A percentile compares a stretch with the other conserved stretches of the same genome.
phyloP scores from a whole-genome alignment of 169 alveolate species.

The Babesia bovis region DNA sequence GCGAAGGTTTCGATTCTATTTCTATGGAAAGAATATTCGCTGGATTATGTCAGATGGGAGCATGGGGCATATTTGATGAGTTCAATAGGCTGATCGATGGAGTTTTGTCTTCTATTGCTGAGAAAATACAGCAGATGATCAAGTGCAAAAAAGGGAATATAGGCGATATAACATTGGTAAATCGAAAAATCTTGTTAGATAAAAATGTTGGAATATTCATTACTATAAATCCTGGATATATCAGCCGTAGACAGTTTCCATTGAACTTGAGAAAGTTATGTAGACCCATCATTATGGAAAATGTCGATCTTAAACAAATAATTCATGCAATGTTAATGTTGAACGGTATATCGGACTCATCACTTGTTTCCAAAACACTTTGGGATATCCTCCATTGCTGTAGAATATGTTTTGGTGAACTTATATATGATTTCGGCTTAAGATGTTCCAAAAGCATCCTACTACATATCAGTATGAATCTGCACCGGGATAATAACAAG shows the following conservation, averaged over 20 bases:
- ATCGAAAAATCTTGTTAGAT: conserved; percentile 87
- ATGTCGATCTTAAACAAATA: conserved; percentile 87
- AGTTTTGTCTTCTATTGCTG: conserved; percentile 95
- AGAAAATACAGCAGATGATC: conserved; percentile 90
- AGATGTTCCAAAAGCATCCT: conserved; percentile 94
- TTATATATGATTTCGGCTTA: conserved; percentile 98
- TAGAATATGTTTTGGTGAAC: conserved; percentile 89
- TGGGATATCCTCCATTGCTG: conserved; percentile 95
- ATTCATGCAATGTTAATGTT: conserved; percentile 93
- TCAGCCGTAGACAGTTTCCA: conserved; percentile 97
- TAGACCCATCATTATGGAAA: conserved; percentile 91
- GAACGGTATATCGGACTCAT: conserved; percentile 94
- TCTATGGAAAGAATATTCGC: conserved; percentile 96
- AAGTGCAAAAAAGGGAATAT: conserved; percentile 82
- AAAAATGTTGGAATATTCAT: conserved; percentile 94
- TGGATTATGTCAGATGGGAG: conserved; percentile 95
- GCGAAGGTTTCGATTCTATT: conserved; percentile 95
- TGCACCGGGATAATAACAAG: too few relatives aligned
- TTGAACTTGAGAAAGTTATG: conserved; percentile 92
- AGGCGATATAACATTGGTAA: conserved; percentile 81
- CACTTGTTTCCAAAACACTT: conserved; percentile 90
- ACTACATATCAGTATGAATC: conserved; percentile 76
- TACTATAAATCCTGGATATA: conserved; percentile 99
- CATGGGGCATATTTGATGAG: conserved; percentile 99
- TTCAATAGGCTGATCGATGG: conserved; percentile 96